These are phyloP conservation scores for Apiospora pterosperma DNA, from an alignment of 2,329 filamentous ascomycete species.

Conservation along the genomic window DNA sequence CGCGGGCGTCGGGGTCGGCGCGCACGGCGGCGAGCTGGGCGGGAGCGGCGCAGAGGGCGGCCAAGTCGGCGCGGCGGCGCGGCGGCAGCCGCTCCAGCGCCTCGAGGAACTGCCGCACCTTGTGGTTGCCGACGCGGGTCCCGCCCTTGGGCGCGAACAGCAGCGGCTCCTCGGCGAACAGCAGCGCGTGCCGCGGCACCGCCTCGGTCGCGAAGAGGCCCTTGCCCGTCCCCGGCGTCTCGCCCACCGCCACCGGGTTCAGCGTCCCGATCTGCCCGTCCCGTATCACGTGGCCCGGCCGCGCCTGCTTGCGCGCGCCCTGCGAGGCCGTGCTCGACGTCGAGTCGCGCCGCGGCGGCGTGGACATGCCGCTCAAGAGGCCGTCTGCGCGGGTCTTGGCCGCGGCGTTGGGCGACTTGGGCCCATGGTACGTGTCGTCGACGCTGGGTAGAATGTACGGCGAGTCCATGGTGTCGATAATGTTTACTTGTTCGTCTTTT, in stretches of 20 bases:
- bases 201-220: not conserved
- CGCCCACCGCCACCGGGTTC: not conserved
- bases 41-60: not conserved
- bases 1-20: not conserved
- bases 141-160: not conserved
- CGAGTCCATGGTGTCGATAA: not conserved
- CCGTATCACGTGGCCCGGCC: not conserved
- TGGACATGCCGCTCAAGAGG: not conserved
- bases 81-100: not conserved
- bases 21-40: not conserved
- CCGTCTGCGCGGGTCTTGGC: no score
- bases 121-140: not conserved
- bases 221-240: not conserved
- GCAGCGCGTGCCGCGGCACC: not conserved
- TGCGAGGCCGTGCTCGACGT: not conserved
- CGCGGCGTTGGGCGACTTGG: not conserved
- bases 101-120: not conserved
- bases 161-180: not conserved
- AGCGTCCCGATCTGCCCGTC: not conserved
- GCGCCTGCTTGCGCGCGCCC: not conserved
- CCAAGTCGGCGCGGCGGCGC: not conserved
- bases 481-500: not conserved
- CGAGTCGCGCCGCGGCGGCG: not conserved
- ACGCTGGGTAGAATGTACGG: not conserved
- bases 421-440: not conserved